Evolutionary conservation across 2,329 filamentous ascomycete genomes (phyloP).

Genomic region (Chlorencoelia australis): DNA sequence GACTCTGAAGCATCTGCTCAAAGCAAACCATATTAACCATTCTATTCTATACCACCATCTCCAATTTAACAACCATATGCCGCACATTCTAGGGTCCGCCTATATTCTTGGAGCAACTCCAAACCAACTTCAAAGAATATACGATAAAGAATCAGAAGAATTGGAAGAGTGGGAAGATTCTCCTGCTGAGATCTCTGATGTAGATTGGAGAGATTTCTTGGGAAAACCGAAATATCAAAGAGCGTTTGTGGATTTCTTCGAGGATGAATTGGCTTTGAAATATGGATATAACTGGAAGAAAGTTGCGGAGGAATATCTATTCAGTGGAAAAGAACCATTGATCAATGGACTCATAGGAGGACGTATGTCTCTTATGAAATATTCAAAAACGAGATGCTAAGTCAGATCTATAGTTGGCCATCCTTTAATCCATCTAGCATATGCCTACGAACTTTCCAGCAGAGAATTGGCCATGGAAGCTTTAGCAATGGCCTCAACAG

Average conservation of each 20-base stretch:
- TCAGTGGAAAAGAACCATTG: slow-evolving; percentile 63
- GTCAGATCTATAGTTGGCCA: slow-evolving; percentile 56
- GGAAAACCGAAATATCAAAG: slow-evolving; percentile 76
- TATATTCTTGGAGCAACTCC: slow-evolving; percentile 73
- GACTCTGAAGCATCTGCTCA: slow-evolving; percentile 81
- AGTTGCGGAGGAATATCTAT: slow-evolving; percentile 67
- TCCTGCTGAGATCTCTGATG: slow-evolving; percentile 69
- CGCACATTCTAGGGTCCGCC: slow-evolving; percentile 73
- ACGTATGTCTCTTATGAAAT: slow-evolving; percentile 44
- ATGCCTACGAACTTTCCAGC: slow-evolving; percentile 79
- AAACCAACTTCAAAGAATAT: slow-evolving; percentile 67
- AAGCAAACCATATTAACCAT: slow-evolving; percentile 85
- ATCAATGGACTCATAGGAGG: slow-evolving; percentile 72
- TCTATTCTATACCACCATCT: slow-evolving; percentile 70
- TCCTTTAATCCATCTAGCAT: slow-evolving; percentile 89
- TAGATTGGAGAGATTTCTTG: slow-evolving; percentile 81
- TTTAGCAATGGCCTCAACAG: slow-evolving; percentile 53
- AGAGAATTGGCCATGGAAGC: slow-evolving; percentile 85
- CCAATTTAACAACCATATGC: slow-evolving; percentile 71
- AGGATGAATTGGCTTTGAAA: slow-evolving; percentile 69
- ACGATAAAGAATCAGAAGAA: slow-evolving; percentile 61
- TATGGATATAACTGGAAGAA: slow-evolving; percentile 74
- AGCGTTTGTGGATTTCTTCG: slow-evolving; percentile 90
- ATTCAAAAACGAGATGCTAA: slow-evolving; percentile 8
- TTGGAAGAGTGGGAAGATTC: slow-evolving; percentile 77